Evolutionary conservation across 305 asterid genomes (phyloP), one percentile per base, ranked within the genome.

Genomic region (Withania somnifera): DNA sequence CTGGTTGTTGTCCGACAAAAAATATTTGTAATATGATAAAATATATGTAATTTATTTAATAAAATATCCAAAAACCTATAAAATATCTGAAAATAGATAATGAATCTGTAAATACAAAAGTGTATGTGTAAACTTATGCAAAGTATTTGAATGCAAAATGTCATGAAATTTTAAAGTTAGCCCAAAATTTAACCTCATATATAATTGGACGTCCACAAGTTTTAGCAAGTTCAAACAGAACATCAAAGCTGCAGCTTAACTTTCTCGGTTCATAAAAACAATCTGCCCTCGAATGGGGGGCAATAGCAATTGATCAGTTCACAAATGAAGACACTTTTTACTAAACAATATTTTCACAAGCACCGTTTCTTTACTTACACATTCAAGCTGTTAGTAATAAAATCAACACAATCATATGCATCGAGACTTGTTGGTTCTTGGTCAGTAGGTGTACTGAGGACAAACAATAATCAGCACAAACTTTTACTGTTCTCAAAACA

Each of bases 381-480:
- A 86, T 84, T 78, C 84, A 77, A 85, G 83, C 85, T 64, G 86
- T 85, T 73, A 87, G 87, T 79, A 76, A 83, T 73, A 84, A 45
- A 60, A 81, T 80, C n/a, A 79, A 63, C 45, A 78, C 81, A 71
- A 73, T 52, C 82, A 85, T 80, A 87, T 81, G 54, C 56, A 66
- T 88, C 80, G 79, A 86, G 81, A 84, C 66, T n/a, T 79, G 80
- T 61, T 68, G 19, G 36, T 60, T 84, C 82, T 61, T 45, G 63
- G 86, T 64, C 85, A 84, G 87, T 81, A 63, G 67, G 83, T n/a
- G n/a, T 85, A 84, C 78, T 71, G 77, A 81, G 87, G 56, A 80
- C 81, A 81, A 84, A 32, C 77, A 77, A 9, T 83, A 69, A 45
- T 54, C 34, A 78, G 69, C 60, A 50, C 81, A 26, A 84, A 80